Conservation (phyloP, 176 grass and related monocot genomes). For the Ensete glaucum region DNA sequence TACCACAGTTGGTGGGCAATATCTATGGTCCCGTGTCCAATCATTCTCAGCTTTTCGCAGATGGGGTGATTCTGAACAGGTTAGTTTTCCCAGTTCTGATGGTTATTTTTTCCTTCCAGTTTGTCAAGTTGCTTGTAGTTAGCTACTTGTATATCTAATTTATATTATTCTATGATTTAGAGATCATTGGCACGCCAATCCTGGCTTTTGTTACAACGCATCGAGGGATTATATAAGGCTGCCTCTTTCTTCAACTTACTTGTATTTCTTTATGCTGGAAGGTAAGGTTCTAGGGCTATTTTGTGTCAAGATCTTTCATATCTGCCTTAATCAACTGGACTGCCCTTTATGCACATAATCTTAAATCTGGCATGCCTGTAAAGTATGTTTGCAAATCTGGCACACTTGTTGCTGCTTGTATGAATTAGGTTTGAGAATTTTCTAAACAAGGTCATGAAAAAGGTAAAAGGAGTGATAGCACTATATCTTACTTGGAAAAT, state of each 20-base stretch:
- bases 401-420: not conserved
- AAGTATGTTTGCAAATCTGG: not conserved
- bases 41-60: slow-evolving; percentile 87
- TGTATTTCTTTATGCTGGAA: slow-evolving; percentile 85
- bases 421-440: not conserved
- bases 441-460: not conserved
- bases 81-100: slow-evolving; percentile 6
- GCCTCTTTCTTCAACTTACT: slow-evolving; percentile 65
- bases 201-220: slow-evolving; percentile 62
- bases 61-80: slow-evolving; percentile 98
- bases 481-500: not conserved
- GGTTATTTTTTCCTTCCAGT: not conserved
- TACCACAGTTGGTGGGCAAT: slow-evolving; percentile 75
- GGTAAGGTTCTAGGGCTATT: slow-evolving; percentile 37
- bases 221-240: slow-evolving; percentile 81
- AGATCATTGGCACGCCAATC: slow-evolving; percentile 59
- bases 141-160: not conserved
- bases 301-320: not conserved
- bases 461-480: not conserved
- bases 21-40: slow-evolving; percentile 73
- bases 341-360: slow-evolving; percentile 11
- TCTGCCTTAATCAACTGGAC: not conserved
- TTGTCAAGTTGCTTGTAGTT: not conserved
- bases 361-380: not conserved
- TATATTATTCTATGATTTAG: slow-evolving; percentile 30